These are phyloP conservation scores for Ilex aquifolium DNA, from an alignment of 257 asterid species.

Conservation along the genomic window DNA sequence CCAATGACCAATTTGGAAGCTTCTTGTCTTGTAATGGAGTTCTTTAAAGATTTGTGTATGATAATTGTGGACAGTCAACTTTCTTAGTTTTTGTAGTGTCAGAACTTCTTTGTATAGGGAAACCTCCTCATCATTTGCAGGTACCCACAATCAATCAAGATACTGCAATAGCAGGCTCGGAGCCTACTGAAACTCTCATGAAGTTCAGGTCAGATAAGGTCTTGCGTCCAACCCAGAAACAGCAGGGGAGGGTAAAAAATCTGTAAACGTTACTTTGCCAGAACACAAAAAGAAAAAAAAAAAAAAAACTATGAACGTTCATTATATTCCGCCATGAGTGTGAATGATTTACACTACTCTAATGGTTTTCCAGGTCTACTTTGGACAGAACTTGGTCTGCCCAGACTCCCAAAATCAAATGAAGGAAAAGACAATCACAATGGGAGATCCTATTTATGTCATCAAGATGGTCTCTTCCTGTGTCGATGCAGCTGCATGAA, in stretches of 20 bases:
- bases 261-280: neutral
- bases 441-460: slow-evolving; percentile 46
- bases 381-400: slow-evolving; percentile 54
- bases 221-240: slow-evolving; percentile 40
- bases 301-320: neutral
- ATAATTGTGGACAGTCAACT: neutral
- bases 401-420: slow-evolving; percentile 15
- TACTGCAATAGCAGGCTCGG: slow-evolving; percentile 36
- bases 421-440: slow-evolving; percentile 27
- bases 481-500: slow-evolving; percentile 29
- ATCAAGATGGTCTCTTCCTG: slow-evolving; percentile 35
- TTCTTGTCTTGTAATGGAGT: too few species aligned
- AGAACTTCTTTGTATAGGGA: neutral
- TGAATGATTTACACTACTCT: neutral
- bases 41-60: too few species aligned
- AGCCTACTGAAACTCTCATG: slow-evolving; percentile 39
- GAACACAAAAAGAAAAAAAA: neutral
- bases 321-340: neutral
- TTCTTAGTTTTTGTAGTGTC: neutral
- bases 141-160: slow-evolving; percentile 57
- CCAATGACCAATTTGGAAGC: too few species aligned
- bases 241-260: slow-evolving; percentile 33
- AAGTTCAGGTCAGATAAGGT: slow-evolving; percentile 43
- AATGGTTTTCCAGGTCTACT: slow-evolving; percentile 39
- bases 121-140: slow-evolving; percentile 18